phyloP scores from a whole-genome alignment of 345 rosid species.

The Hypericum androsaemum region DNA sequence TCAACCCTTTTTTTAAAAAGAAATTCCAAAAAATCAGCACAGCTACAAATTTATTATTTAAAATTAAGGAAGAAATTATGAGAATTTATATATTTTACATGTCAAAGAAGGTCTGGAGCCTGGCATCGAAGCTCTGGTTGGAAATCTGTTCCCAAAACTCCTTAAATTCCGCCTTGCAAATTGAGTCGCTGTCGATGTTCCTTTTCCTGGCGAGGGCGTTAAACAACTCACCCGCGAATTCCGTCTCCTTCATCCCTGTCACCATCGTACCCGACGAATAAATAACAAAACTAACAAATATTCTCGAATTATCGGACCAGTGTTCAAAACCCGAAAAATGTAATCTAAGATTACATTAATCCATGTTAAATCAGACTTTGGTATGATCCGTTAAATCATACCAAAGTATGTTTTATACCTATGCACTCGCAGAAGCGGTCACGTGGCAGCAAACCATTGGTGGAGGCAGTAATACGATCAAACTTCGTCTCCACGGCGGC shows the following conservation, averaged over 20 bases:
- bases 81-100: conserved; percentile 26
- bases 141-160: conserved; percentile 79
- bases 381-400: too few relatives aligned
- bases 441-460: conserved; percentile 35
- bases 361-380: neutral
- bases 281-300: too few relatives aligned
- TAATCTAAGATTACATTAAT: neutral
- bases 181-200: conserved; percentile 40
- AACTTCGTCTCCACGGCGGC: conserved; percentile 55
- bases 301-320: too few relatives aligned
- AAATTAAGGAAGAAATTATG: neutral
- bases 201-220: conserved; percentile 54
- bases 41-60: neutral
- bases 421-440: conserved; percentile 56
- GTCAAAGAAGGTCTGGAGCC: conserved; percentile 72
- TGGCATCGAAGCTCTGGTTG: conserved; percentile 62
- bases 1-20: conserved; percentile 52
- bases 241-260: conserved; percentile 72
- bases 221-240: conserved; percentile 59
- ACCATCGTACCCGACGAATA: neutral
- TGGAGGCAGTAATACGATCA: conserved; percentile 43
- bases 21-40: neutral
- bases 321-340: neutral
- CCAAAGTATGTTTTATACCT: conserved; percentile 21
- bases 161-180: conserved; percentile 34